These are phyloP conservation scores for Trichoderma endophyticum DNA, from an alignment of 2,329 filamentous ascomycete species.

Conservation along the genomic window DNA sequence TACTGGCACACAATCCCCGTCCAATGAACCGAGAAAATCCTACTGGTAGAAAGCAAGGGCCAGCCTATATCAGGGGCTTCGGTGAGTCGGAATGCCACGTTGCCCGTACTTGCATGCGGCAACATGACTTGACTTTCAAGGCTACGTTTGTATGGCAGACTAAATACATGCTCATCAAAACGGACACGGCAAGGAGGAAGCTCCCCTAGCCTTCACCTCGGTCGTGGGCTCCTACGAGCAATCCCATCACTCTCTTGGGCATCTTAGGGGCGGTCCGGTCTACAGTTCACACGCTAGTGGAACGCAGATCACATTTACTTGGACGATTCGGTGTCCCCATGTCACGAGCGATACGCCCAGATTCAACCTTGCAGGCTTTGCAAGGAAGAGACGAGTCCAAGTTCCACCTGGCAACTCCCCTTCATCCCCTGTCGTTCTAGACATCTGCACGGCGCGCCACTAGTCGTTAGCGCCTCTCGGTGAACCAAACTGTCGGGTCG, in stretches of 20 bases:
- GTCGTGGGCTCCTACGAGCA: not conserved
- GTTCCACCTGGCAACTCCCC: constrained; percentile 12
- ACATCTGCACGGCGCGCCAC: constrained; percentile 18
- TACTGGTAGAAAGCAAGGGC: not conserved
- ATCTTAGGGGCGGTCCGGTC: not conserved
- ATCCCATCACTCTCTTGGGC: not conserved
- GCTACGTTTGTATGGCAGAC: not conserved
- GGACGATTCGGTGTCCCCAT: not conserved
- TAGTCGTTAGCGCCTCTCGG: constrained; percentile 18
- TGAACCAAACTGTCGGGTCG: constrained; percentile 27
- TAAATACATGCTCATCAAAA: not conserved
- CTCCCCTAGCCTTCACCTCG: not conserved
- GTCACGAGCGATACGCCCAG: not conserved
- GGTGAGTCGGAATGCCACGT: not conserved
- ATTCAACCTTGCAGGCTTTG: not conserved
- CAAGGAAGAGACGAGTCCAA: constrained; percentile 1
- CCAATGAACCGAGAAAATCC: not conserved
- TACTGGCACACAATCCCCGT: not conserved
- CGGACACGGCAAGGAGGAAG: not conserved
- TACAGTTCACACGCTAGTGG: not conserved
- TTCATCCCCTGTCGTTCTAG: constrained; percentile 15
- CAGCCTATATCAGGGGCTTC: not conserved
- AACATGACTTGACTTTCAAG: not conserved
- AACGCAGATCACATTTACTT: not conserved
- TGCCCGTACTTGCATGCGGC: not conserved